A percentile compares a stretch with the other conserved stretches of the same genome.
phyloP scores from a whole-genome alignment of 2,329 filamentous ascomycete species.

The Colletotrichum tofieldiae region DNA sequence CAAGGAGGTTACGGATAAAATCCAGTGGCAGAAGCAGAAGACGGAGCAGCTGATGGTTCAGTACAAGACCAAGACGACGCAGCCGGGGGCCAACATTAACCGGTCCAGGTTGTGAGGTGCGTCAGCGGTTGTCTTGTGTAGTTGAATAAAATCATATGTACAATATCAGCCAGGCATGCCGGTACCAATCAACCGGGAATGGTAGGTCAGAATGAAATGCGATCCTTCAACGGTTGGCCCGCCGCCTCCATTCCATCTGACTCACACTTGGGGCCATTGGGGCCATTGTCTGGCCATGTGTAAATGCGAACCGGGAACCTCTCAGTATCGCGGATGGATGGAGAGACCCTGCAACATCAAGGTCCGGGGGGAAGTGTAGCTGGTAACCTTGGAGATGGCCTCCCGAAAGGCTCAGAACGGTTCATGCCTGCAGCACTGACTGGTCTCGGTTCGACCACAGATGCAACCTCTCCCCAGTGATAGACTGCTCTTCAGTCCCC shows the following conservation, averaged over 20 bases:
- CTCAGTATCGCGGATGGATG: background rate
- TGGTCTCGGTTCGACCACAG: constrained; percentile 8
- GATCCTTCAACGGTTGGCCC: constrained; percentile 31
- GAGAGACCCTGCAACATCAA: constrained; percentile 30
- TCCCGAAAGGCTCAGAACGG: constrained; percentile 6
- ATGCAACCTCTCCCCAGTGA: constrained; percentile 24
- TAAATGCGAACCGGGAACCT: background rate
- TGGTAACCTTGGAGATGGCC: constrained; percentile 41
- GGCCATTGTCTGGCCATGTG: constrained; percentile 24
- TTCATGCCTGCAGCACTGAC: constrained; percentile 31
- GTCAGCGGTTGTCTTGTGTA: constrained; percentile 15
- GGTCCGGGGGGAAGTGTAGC: constrained; percentile 8
- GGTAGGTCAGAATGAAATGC: background rate
- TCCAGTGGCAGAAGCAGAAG: constrained; percentile 76
- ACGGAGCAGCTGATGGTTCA: constrained; percentile 76
- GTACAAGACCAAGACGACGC: constrained; percentile 63
- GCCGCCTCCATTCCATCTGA: constrained; percentile 37
- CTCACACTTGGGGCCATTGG: constrained; percentile 12
- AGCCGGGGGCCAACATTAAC: constrained; percentile 69
- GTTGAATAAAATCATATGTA: constrained; percentile 23
- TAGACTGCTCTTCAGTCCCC: constrained; percentile 20
- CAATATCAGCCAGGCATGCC: background rate
- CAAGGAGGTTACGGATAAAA: constrained; percentile 71
- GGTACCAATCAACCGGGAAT: background rate
- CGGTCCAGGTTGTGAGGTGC: constrained; percentile 60